Evolutionary conservation across 768 basidiomycete genomes (phyloP).

Genomic region (Rossbeevera mucosa): DNA sequence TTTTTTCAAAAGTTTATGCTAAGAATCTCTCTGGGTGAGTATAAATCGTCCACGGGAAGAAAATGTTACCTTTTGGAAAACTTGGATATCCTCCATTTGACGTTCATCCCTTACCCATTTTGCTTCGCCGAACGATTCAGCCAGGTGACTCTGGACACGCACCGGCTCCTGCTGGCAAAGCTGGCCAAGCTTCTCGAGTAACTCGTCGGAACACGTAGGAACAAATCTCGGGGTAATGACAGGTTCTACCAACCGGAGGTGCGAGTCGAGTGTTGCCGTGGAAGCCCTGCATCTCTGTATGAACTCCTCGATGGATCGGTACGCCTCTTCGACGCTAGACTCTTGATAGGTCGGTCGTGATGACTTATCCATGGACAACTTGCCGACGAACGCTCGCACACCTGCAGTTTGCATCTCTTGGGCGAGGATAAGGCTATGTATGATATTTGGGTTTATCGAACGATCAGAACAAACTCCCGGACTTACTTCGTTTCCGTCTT

Average conservation of each 20-base stretch:
- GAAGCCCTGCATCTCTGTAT: constrained; percentile 45
- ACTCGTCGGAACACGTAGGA: constrained; percentile 75
- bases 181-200: constrained; percentile 58
- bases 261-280: constrained; percentile 36
- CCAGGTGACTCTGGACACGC: constrained; percentile 76
- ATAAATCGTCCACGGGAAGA: not conserved
- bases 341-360: constrained; percentile 70
- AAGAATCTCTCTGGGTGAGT: constrained; percentile 14
- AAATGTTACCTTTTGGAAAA: constrained; percentile 59
- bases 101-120: constrained; percentile 62
- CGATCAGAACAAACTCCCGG: not conserved
- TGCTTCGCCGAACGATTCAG: constrained; percentile 74
- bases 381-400: constrained; percentile 80
- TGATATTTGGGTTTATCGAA: not conserved
- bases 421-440: constrained; percentile 74
- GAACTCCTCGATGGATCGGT: constrained; percentile 52
- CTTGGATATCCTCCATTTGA: constrained; percentile 63
- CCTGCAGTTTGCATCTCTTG: constrained; percentile 66
- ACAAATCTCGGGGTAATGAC: constrained; percentile 88
- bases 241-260: constrained; percentile 62
- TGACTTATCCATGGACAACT: constrained; percentile 85
- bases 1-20: constrained; percentile 58
- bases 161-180: constrained; percentile 45
- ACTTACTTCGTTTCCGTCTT: constrained; percentile 75
- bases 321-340: constrained; percentile 44